Conservation (phyloP, 148 eudicot species). For the Silene latifolia region DNA sequence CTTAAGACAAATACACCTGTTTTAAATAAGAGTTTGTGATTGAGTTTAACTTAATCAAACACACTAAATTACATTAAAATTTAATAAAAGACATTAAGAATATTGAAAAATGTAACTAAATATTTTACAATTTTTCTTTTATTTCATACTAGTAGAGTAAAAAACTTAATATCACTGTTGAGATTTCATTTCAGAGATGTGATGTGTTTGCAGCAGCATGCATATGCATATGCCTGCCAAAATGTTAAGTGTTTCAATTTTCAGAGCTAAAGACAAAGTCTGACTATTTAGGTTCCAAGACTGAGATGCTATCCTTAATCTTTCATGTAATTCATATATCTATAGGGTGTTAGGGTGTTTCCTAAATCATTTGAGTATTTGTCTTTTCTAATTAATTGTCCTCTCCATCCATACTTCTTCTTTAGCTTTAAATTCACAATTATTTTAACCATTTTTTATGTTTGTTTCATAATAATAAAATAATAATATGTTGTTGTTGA, state of each 20-base stretch:
- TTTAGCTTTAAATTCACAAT: slow-evolving; percentile 12
- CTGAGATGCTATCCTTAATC: slow-evolving; percentile 7
- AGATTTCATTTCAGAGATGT: slow-evolving; percentile 37
- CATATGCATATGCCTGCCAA: slow-evolving; percentile 16
- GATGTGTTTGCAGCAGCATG: slow-evolving; percentile 34
- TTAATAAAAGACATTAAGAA: too few species aligned
- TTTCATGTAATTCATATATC: slow-evolving; percentile 16
- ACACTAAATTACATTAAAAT: too few species aligned
- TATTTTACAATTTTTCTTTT: too few species aligned
- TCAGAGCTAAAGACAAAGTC: slow-evolving; percentile 26
- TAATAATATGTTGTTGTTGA: too few species aligned
- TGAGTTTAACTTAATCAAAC: too few species aligned
- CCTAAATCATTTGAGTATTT: not conserved
- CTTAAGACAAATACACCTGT: too few species aligned
- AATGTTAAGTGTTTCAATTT: not conserved
- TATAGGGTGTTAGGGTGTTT: slow-evolving; percentile 8
- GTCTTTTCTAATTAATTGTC: slow-evolving; percentile 21
- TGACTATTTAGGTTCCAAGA: slow-evolving; percentile 25
- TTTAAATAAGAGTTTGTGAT: too few species aligned
- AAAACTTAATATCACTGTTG: slow-evolving; percentile 23
- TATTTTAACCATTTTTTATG: too few species aligned
- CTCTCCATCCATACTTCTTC: not conserved
- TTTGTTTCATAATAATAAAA: too few species aligned
- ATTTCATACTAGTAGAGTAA: too few species aligned
- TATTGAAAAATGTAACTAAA: too few species aligned